These are phyloP conservation scores for Monilinia fructicola DNA, from an alignment of 2,329 filamentous ascomycete species.

Conservation along the genomic window DNA sequence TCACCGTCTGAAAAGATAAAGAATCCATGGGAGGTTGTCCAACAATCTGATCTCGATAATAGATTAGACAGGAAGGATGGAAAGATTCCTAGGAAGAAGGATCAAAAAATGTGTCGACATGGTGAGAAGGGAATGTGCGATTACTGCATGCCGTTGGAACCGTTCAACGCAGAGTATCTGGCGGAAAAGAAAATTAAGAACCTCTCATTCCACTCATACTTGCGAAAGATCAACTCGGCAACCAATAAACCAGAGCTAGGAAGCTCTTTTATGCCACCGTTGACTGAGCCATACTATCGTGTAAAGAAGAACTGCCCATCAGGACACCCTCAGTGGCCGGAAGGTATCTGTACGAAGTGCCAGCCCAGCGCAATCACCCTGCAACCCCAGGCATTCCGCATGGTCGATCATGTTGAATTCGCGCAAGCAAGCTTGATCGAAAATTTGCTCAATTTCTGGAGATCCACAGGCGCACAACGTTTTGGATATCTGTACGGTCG, in stretches of 20 bases:
- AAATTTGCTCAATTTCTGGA: constrained; percentile 88
- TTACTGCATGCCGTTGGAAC: constrained; percentile 96
- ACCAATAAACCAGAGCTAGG: constrained; percentile 95
- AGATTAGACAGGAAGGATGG: constrained; percentile 82
- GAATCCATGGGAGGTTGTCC: constrained; percentile 90
- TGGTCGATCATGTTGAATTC: constrained; percentile 98
- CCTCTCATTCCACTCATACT: constrained; percentile 89
- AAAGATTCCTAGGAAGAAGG: constrained; percentile 75
- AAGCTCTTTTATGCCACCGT: constrained; percentile 91
- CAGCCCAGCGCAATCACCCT: constrained; percentile 96
- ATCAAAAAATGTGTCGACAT: constrained; percentile 89
- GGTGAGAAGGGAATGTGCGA: constrained; percentile 98
- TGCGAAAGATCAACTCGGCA: constrained; percentile 91
- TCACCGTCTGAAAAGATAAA: constrained; percentile 64
- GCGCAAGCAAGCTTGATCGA: constrained; percentile 82
- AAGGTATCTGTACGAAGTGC: constrained; percentile 97
- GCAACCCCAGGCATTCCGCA: constrained; percentile 89
- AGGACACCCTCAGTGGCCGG: constrained; percentile 89
- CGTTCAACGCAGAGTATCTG: constrained; percentile 85
- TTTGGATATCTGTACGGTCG: constrained; percentile 88
- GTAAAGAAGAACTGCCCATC: constrained; percentile 88
- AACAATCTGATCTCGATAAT: constrained; percentile 85
- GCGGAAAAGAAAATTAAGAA: constrained; percentile 98
- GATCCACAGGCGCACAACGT: constrained; percentile 78
- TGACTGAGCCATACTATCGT: constrained; percentile 89